Evolutionary conservation across 805 yeast species (phyloP), one percentile per base, ranked within the genome.

Genomic region (Brettanomyces anomalus): DNA sequence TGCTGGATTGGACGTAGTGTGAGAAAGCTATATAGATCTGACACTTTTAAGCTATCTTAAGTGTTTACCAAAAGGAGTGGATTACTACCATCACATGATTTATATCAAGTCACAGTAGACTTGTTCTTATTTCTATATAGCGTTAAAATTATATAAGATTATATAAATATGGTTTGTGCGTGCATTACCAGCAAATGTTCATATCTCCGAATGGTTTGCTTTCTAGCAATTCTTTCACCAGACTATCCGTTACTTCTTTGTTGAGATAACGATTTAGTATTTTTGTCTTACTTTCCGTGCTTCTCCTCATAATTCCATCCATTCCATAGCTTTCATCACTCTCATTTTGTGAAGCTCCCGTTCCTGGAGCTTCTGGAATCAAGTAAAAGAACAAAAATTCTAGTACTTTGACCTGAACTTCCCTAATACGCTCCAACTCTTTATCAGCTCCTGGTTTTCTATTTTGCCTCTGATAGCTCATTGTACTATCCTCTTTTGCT

Each of bases 331-430:
- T 44, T 30, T 33, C 24, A 30, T n/a, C 37, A 33, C 10, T 18
- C 17, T 11, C 28, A 21, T 17, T 30, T 18, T 33, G 21, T 19
- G 26, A 15, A 5, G 34, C 17, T 14, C 15, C 33, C 32, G 33
- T 14, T 10, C 30, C 30, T 18, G 26, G 40, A 2, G 72, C 61
- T 56, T 81, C 90, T 11, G 86, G 87, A 7, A 76, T 68, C 43
- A 83, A 60, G 53, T 83, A 82, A 55, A 81, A 79, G 43, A 82
- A 74, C 41, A 83, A 61, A 55, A 82, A 83, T 60, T 83, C 89
- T 39, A 83, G 67, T 11, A 79, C 70, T 50, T 79, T 76, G 48
- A 80, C 73, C 50, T 79, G 79, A 13, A 81, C 71, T 30, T 70
- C 70, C 50, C 78, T 78, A 11, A 20, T 16, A 5, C 5, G 8